Base-by-base conservation (phyloP, 306 rosid species). In the Cucumis cinereus region DNA sequence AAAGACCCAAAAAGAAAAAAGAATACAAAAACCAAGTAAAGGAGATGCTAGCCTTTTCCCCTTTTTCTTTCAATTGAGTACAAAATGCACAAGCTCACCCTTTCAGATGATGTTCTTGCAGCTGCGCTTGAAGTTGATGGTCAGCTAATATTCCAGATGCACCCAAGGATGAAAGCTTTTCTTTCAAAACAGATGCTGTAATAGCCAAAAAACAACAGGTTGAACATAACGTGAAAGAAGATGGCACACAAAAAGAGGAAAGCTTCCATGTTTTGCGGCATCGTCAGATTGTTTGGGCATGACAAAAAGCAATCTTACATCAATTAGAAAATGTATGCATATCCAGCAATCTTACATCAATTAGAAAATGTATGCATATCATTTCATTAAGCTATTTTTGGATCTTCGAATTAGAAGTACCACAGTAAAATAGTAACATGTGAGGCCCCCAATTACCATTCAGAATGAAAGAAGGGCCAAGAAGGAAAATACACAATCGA, bases 121-220 rank as follows among this genome's bases (percentile, higher is more conserved):
- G 82, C 80, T 92, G 98, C 35, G 99, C 93, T 84, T 95, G 99
- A 86, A 95, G 99, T 81, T 95, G 99, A 84, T 95, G 99, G 23
- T 95, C 99, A 4, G 98, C 99, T 84, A 92, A 84, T 74, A 92
- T 89, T 83, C 99, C 99, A 83, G 99, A 92, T 61, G 99, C 86
- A 75, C 99, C 99, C 91, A 95, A 78, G 77, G 93, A 82, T 26
- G 91, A 78, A 77, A 95, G 90, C 71, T 95, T 95, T 86, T 95
- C 99, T 82, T 90, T 95, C 82, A 92, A 86, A 75, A 88, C 88
- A 83, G 99, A 95, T 63, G 98, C 99, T 95, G 96, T 84, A 86
- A 78, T 52, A 50, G 77, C 78, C 23, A 78, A 59, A 80, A 28
- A 79, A 63, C 54, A 75, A 61, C 30, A 69, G 77, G 78, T 67